Percentiles rank a stretch among this genome's conserved stretches.
phyloP scores from a whole-genome alignment of 2,329 filamentous ascomycete genomes.

The Delphinella strobiligena region DNA sequence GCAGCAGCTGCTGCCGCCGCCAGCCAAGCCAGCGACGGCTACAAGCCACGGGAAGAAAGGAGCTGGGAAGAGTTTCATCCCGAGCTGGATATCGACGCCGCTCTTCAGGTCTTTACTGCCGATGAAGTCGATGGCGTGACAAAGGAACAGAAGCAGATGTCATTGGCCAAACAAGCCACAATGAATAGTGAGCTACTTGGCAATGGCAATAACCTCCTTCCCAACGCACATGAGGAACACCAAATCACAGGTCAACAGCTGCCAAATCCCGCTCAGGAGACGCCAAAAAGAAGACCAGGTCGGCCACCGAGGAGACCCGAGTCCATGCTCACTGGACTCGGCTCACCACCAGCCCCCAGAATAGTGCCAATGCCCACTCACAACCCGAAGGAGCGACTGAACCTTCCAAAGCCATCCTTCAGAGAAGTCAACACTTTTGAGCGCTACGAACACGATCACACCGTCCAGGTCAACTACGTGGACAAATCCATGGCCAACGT shows the following conservation, averaged over 20 bases:
- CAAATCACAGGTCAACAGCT: too few relatives aligned
- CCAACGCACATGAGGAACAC: too few relatives aligned
- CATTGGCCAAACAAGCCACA: slow-evolving; percentile 5
- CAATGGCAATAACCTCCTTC: slow-evolving; percentile 2
- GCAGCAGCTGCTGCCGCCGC: slow-evolving; percentile 80
- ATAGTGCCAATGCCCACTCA: slow-evolving; percentile 68
- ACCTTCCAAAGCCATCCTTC: slow-evolving; percentile 64
- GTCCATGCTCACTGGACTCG: slow-evolving; percentile 48
- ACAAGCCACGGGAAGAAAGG: slow-evolving; percentile 92
- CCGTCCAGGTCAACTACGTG: slow-evolving; percentile 71
- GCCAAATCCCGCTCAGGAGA: slow-evolving; percentile 16
- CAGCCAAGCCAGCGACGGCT: slow-evolving; percentile 84
- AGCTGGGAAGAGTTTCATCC: slow-evolving; percentile 98
- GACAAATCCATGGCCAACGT: slow-evolving; percentile 94
- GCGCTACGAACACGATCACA: slow-evolving; percentile 71
- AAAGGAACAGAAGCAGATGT: slow-evolving; percentile 11
- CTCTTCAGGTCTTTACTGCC: slow-evolving; percentile 65
- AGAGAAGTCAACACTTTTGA: slow-evolving; percentile 68
- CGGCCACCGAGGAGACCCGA: slow-evolving; percentile 52
- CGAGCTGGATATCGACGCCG: slow-evolving; percentile 77
- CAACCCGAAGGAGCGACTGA: slow-evolving; percentile 68
- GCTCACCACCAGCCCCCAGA: slow-evolving; percentile 48
- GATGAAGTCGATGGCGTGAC: slow-evolving; percentile 71
- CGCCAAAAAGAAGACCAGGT: slow-evolving; percentile 48
- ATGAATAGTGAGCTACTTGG: slow-evolving; percentile 1